Base-by-base conservation (phyloP, 2,329 filamentous ascomycete species). In the Parascedosporium putredinis region DNA sequence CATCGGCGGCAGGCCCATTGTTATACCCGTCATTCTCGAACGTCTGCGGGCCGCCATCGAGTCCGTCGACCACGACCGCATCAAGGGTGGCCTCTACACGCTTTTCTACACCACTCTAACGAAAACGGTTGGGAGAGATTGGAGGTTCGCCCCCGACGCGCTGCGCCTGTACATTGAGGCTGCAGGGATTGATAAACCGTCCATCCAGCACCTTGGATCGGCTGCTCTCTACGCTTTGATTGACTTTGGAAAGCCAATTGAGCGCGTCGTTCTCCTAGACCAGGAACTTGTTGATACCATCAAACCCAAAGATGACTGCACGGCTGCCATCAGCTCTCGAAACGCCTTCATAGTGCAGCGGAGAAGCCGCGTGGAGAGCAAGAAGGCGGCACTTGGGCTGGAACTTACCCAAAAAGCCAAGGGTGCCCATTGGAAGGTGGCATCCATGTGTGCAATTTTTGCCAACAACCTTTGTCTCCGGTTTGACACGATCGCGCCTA, bases 341-440 rank as follows among this genome's bases (percentile, higher is more conserved):
- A 81, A 86, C 56, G 73, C 82, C 2, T 84, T 83, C 56, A 88
- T 98, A 56, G 69, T 84, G 51, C 79, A 82, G 55, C 86, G 91
- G 51, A 79, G 90, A 51, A 73, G 72, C 47, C 78, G 79, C 52
- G 89, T 97, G 4, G 93, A 98, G 64, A 73, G 76, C 49, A 89
- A 86, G 68, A 98, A 98, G 68, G 73, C 82, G 0, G 77, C 79
- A 3, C 70, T 98, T 23, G 87, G 90, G 0, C 71, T 88, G 50
- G 89, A 97, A 62, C 73, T 98, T 27, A 84, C 90, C 3, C 79
- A 85, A 52, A 70, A 84, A 52, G 86, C 88, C 2, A 83, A 81
- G 58, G 79, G 79, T 3, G 88, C 89, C 1, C 94, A 98, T 62
- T 98, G 93, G 93, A 97, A 95, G 71, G 90, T 95, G 58, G 91